phyloP scores from a whole-genome alignment of 495 filamentous ascomycete genomes.

The Penicillium waksmanii region DNA sequence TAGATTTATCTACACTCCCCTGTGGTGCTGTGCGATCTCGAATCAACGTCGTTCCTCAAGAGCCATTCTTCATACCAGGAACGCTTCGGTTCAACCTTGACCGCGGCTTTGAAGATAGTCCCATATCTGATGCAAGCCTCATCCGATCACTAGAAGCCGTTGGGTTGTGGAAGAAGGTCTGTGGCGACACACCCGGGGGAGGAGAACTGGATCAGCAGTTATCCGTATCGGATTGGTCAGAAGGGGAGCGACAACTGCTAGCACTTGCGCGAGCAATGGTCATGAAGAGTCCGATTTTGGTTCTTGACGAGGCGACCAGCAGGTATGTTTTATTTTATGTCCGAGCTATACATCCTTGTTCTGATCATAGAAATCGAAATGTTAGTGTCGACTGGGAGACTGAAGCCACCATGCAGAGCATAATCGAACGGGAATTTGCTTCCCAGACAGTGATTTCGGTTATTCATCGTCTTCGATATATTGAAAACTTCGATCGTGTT shows the following conservation, averaged over 20 bases:
- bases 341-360: constrained; percentile 1
- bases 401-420: constrained; percentile 27
- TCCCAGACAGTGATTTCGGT: constrained; percentile 48
- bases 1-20: constrained; percentile 36
- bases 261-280: constrained; percentile 28
- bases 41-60: constrained; percentile 48
- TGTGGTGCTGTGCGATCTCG: constrained; percentile 33
- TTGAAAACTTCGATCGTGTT: constrained; percentile 46
- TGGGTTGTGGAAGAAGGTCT: constrained; percentile 30
- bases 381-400: constrained; percentile 30
- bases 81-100: constrained; percentile 17
- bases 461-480: constrained; percentile 44
- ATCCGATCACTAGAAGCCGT: constrained; percentile 13
- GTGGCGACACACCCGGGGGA: not conserved
- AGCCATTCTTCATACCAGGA: constrained; percentile 33
- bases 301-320: constrained; percentile 36
- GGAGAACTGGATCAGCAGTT: constrained; percentile 22
- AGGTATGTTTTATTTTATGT: constrained; percentile 20
- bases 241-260: constrained; percentile 28
- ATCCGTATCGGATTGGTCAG: constrained; percentile 18
- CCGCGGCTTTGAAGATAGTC: not conserved
- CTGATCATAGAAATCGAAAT: too few species aligned
- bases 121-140: constrained; percentile 12
- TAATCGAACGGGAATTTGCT: constrained; percentile 36
- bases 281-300: constrained; percentile 12